A percentile compares a stretch with the other conserved stretches of the same genome.
Conservation (phyloP, 306 rosid genomes). For the Trifolium repens region DNA sequence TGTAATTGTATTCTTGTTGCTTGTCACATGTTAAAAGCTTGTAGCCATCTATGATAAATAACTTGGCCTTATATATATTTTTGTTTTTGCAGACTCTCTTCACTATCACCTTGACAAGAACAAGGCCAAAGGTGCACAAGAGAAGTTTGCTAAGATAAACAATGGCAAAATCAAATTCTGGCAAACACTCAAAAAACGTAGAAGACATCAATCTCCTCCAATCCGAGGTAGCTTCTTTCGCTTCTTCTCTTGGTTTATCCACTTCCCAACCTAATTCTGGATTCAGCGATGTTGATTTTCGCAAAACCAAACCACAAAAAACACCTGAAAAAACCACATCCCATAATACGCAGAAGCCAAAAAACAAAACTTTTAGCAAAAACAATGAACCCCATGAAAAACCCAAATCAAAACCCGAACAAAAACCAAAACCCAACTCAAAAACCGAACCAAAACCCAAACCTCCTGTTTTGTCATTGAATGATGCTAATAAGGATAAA, state of each 20-base stretch:
- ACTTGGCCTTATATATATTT: background rate
- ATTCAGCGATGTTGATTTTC: conserved; percentile 91
- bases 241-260: conserved; percentile 80
- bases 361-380: conserved; percentile 30
- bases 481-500: conserved; percentile 47
- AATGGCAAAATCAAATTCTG: conserved; percentile 63
- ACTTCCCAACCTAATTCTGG: conserved; percentile 70
- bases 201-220: conserved; percentile 62
- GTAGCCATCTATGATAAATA: background rate
- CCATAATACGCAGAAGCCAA: conserved; percentile 39
- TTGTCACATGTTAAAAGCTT: background rate
- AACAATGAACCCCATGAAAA: conserved; percentile 47
- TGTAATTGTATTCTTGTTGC: background rate
- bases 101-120: conserved; percentile 98
- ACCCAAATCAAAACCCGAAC: conserved; percentile 52
- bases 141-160: conserved; percentile 82
- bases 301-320: conserved; percentile 50
- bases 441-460: conserved; percentile 58
- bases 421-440: conserved; percentile 37
- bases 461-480: conserved; percentile 59
- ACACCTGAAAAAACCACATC: conserved; percentile 38
- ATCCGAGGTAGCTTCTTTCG: conserved; percentile 80
- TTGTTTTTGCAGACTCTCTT: conserved; percentile 62
- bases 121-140: conserved; percentile 82
- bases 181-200: conserved; percentile 44